Percentiles rank a stretch among this genome's conserved stretches.
Evolutionary conservation across 2,329 filamentous ascomycete species (phyloP).

Genomic region (Claviceps maximensis): DNA sequence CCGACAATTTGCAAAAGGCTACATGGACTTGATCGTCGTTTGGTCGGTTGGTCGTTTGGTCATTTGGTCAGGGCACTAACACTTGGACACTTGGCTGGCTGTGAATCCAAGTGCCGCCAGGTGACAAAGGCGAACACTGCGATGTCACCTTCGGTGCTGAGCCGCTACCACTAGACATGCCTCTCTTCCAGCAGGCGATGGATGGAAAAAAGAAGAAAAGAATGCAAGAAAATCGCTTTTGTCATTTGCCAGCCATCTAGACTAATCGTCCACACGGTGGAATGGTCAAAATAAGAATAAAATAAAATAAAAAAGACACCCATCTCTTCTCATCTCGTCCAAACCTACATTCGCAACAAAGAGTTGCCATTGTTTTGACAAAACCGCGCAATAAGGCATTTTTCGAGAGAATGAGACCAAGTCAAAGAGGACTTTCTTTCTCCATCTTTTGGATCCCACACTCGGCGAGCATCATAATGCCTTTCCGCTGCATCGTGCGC

Average conservation of each 20-base stretch:
- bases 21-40: background rate
- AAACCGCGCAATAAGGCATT: background rate
- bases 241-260: background rate
- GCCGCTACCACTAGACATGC: background rate
- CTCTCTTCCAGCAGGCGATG: background rate
- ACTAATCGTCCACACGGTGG: background rate
- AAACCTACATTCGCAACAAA: background rate
- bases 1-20: background rate
- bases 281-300: background rate
- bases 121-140: background rate
- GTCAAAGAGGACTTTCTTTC: background rate
- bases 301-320: background rate
- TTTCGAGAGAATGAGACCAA: background rate
- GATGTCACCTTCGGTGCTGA: background rate
- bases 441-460: background rate
- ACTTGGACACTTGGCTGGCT: background rate
- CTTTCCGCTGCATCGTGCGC: background rate
- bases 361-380: background rate
- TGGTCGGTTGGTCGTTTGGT: too few relatives aligned
- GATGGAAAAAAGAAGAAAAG: background rate
- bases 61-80: background rate
- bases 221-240: background rate
- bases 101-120: slow-evolving; percentile 1
- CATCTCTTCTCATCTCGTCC: background rate
- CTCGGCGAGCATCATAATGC: background rate